Conservation (phyloP, 345 rosid species). For the Corchorus capsularis region DNA sequence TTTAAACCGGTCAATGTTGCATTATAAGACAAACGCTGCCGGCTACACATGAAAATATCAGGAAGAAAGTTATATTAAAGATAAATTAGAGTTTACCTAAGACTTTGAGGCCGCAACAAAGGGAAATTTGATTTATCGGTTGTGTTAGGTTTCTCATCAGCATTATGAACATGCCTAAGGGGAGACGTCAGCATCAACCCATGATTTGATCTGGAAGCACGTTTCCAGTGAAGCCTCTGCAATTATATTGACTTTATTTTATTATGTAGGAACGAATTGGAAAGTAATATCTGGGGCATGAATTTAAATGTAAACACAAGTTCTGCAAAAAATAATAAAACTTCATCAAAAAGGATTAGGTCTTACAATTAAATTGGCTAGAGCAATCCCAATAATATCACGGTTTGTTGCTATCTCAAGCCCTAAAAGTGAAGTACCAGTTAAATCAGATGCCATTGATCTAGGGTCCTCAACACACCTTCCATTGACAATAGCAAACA, state of each 20-base stretch:
- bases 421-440: conserved; percentile 68
- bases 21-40: neutral
- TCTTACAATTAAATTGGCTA: conserved; percentile 93
- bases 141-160: conserved; percentile 42
- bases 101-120: conserved; percentile 74
- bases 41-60: neutral
- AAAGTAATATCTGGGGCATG: neutral
- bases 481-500: conserved; percentile 82
- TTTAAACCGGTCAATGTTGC: neutral
- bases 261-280: neutral
- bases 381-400: conserved; percentile 88
- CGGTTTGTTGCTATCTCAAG: conserved; percentile 84
- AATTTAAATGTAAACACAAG: neutral
- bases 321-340: neutral
- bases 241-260: conserved; percentile 16
- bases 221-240: conserved; percentile 96
- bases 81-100: conserved; percentile 48
- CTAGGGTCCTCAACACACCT: conserved; percentile 87
- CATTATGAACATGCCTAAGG: conserved; percentile 53
- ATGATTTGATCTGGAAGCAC: conserved; percentile 72
- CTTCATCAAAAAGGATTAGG: conserved; percentile 15
- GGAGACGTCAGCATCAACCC: conserved; percentile 95
- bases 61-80: neutral
- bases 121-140: conserved; percentile 43
- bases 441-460: conserved; percentile 89